Conservation (phyloP, 1,139 yeast species). For the Yueomyces sp. region DNA sequence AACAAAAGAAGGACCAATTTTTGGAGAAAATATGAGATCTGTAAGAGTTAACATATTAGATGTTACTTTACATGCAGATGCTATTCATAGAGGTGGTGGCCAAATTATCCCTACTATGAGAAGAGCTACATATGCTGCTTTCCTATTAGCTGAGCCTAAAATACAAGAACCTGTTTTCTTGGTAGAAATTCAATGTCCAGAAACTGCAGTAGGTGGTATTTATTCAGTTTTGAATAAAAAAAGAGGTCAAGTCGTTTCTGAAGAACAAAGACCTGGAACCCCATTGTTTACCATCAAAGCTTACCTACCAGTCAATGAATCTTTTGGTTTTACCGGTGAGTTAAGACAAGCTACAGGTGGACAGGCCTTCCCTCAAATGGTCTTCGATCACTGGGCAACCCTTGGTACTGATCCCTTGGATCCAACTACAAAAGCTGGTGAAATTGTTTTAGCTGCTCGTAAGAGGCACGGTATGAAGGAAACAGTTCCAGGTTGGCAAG, state of each 20-base stretch:
- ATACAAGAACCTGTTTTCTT: constrained; percentile 99
- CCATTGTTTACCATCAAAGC: constrained; percentile 99
- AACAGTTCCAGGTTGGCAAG: constrained; percentile 97
- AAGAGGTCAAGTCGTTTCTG: constrained; percentile 99
- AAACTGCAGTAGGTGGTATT: constrained; percentile 99
- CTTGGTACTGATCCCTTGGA: constrained; percentile 89
- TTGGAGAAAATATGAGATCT: constrained; percentile 94
- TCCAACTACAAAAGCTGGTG: constrained; percentile 89
- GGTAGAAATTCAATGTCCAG: constrained; percentile 99
- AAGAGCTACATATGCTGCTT: constrained; percentile 97
- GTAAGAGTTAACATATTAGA: constrained; percentile 96
- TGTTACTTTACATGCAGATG: constrained; percentile 99
- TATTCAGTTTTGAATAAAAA: constrained; percentile 98
- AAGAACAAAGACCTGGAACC: constrained; percentile 99
- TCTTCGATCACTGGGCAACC: constrained; percentile 96
- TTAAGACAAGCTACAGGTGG: constrained; percentile 99
- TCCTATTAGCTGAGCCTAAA: constrained; percentile 97
- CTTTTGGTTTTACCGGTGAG: constrained; percentile 99
- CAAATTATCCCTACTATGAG: constrained; percentile 99
- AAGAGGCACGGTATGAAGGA: constrained; percentile 97
- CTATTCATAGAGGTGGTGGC: constrained; percentile 99
- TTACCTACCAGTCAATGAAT: constrained; percentile 98
- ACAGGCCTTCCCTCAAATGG: constrained; percentile 99
- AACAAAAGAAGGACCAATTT: constrained; percentile 98
- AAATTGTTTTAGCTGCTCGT: constrained; percentile 80